Evolutionary conservation across 2,329 filamentous ascomycete genomes (phyloP), one percentile per base, ranked within the genome.

Genomic region (Pseudocercospora vitis): DNA sequence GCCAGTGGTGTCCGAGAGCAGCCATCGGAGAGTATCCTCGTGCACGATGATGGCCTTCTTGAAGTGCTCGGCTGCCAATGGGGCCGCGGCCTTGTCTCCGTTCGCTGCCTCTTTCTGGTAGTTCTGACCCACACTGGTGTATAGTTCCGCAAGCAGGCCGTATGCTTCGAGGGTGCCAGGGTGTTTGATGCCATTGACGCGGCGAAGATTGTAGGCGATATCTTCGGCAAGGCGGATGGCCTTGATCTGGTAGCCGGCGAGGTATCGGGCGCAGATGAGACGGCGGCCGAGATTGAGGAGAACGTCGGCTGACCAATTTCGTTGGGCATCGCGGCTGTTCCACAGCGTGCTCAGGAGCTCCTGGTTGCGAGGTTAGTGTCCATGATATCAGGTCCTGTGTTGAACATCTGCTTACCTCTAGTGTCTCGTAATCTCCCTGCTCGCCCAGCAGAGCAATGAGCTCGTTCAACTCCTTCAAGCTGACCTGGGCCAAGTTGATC

Each of bases 131-230:
- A 68, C 68, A 9, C 65, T 68, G 4, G 76, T 78, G 69, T 77
- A 80, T 1, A 81, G 70, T 29, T 75, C 69, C 0, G 77, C 76
- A 4, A 81, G 73, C 8, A 81, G 68, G 58, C 75, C 74, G 56
- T 73, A 78, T 59, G 78, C 76, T 50, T 79, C 74, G 48, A 80
- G 63, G 0, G 78, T 79, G 23, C 75, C 69, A 0, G 71, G 70
- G 39, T 79, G 73, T 7, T 73, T 71, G 24, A 73, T 72, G 3
- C 79, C 79, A 65, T 78, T 78, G 4, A 78, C 77, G 18, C 79
- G 76, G 8, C 76, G 76, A 57, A 81, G 71, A 62, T 81, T 81
- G 71, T 81, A 81, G 32, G 76, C 76, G 52, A 81, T 80, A 62
- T 79, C 76, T 61, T 79, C 78, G 65, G 74, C 76, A 1, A 81